Evolutionary conservation across 169 alveolate species (phyloP).

Genomic region (Babesia caballi): DNA sequence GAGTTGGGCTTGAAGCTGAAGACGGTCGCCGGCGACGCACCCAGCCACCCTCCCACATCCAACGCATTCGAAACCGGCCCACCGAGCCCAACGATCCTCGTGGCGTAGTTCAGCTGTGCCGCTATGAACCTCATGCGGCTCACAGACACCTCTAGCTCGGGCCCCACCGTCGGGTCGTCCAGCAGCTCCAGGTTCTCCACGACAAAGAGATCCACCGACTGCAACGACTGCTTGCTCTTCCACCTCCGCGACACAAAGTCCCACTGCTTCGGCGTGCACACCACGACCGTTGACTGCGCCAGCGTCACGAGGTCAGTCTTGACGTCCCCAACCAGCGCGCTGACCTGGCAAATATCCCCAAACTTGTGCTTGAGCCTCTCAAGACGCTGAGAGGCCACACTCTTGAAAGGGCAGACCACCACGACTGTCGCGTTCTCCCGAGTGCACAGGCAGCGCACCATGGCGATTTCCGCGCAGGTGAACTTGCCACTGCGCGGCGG

Average conservation of each 20-base stretch:
- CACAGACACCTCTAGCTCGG: conserved; percentile 89
- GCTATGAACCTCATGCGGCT: conserved; percentile 92
- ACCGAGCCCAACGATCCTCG: conserved; percentile 87
- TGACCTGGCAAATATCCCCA: conserved; percentile 60
- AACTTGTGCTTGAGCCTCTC: conserved; percentile 40
- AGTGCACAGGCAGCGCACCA: conserved; percentile 33
- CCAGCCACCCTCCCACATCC: conserved; percentile 92
- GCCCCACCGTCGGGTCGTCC: conserved; percentile 82
- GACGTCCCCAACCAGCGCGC: conserved; percentile 82
- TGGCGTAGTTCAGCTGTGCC: conserved; percentile 76
- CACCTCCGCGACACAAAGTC: conserved; percentile 90
- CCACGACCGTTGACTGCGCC: conserved; percentile 76
- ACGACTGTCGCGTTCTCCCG: conserved; percentile 48
- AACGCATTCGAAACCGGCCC: conserved; percentile 90
- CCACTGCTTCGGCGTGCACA: conserved; percentile 91
- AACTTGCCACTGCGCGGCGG: conserved; percentile 65
- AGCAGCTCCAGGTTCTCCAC: conserved; percentile 92
- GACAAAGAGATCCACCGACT: conserved; percentile 84
- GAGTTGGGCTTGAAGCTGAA: conserved; percentile 41
- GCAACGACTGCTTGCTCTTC: conserved; percentile 79
- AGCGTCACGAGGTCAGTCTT: conserved; percentile 81
- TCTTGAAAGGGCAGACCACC: conserved; percentile 36
- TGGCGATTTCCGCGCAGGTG: conserved; percentile 66
- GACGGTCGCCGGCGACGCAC: conserved; percentile 55
- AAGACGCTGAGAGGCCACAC: conserved; percentile 21